Percentiles rank a stretch among this genome's conserved stretches.
These are phyloP conservation scores for Medicago lupulina DNA, from an alignment of 306 rosid species.

Conservation along the genomic window DNA sequence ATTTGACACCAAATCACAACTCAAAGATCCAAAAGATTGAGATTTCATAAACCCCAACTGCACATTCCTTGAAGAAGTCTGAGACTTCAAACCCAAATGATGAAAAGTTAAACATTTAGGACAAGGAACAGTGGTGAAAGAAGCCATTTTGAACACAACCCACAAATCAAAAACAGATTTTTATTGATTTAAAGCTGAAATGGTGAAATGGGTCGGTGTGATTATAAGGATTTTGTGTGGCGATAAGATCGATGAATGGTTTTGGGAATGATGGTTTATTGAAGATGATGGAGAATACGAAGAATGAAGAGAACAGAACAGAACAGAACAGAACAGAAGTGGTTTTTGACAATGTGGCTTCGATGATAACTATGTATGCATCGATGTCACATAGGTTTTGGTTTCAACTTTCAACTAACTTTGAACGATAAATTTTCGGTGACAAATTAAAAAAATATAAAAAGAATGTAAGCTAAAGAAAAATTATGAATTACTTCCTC, in stretches of 20 bases:
- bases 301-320: slow-evolving; percentile 10
- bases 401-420: slow-evolving; percentile 31
- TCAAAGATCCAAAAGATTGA: slow-evolving; percentile 53
- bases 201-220: slow-evolving; percentile 33
- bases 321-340: not conserved
- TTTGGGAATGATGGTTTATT: not conserved
- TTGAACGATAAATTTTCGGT: slow-evolving; percentile 35
- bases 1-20: slow-evolving; percentile 31
- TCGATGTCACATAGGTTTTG: slow-evolving; percentile 38
- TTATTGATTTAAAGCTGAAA: slow-evolving; percentile 27
- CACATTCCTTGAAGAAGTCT: slow-evolving; percentile 22
- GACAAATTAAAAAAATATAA: too few relatives aligned
- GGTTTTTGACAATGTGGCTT: slow-evolving; percentile 25
- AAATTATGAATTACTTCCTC: too few relatives aligned
- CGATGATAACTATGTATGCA: slow-evolving; percentile 49
- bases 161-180: slow-evolving; percentile 35
- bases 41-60: slow-evolving; percentile 46
- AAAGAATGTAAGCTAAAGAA: too few relatives aligned
- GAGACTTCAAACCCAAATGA: slow-evolving; percentile 46
- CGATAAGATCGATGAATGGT: slow-evolving; percentile 38
- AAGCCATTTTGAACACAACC: slow-evolving; percentile 57
- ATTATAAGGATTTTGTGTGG: slow-evolving; percentile 32
- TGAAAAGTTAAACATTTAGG: slow-evolving; percentile 51
- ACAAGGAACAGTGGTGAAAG: slow-evolving; percentile 68
- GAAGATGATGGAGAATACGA: slow-evolving; percentile 32